These are phyloP conservation scores for Yamadazyma membranifaciens DNA, from an alignment of 1,139 yeast species.

Conservation along the genomic window DNA sequence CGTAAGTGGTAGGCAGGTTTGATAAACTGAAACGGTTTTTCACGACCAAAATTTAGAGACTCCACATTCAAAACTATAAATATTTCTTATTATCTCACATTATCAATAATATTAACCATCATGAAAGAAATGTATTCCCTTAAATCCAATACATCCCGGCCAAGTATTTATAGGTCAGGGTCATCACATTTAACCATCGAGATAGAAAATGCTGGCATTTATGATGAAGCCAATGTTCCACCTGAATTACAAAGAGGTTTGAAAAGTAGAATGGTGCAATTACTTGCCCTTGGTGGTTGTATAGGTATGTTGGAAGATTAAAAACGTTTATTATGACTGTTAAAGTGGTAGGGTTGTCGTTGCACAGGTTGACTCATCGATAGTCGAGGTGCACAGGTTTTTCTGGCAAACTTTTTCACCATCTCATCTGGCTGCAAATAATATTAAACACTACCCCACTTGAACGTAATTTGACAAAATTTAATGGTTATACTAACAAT, in stretches of 20 bases:
- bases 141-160: conserved; percentile 16
- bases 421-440: neutral
- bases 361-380: too few species aligned
- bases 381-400: too few species aligned
- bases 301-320: conserved; percentile 21
- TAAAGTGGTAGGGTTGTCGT: too few species aligned
- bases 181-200: conserved; percentile 28
- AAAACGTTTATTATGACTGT: too few species aligned
- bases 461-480: neutral
- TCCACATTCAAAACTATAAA: neutral
- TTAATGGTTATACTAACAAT: too few species aligned
- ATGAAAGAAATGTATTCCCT: conserved; percentile 16
- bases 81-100: neutral
- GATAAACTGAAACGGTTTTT: too few species aligned
- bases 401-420: neutral
- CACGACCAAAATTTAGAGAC: too few species aligned
- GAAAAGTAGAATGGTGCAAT: conserved; percentile 37
- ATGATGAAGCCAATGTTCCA: conserved; percentile 25
- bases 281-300: conserved; percentile 40
- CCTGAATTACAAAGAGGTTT: conserved; percentile 17
- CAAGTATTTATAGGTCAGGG: conserved; percentile 18
- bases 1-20: too few species aligned
- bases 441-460: too few species aligned
- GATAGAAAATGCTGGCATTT: conserved; percentile 32
- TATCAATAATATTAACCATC: neutral